Evolutionary conservation across 2,329 filamentous ascomycete species (phyloP), one percentile per base, ranked within the genome.

Genomic region (Sphaerostilbella broomeana): DNA sequence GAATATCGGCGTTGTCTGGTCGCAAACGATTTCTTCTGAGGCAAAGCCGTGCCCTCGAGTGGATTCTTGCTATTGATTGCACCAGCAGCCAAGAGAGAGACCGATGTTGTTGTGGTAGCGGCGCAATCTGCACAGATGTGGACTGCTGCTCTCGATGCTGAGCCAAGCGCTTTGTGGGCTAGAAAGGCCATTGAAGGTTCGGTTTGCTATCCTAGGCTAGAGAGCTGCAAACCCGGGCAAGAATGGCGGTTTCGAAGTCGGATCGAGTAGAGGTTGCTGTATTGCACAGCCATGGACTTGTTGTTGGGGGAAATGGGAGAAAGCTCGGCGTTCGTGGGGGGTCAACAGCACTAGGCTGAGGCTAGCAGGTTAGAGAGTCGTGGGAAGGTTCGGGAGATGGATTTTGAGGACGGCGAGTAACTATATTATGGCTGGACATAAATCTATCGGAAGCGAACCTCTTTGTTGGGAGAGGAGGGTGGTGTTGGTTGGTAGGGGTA

Each of bases 121-220:
- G 35, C 40, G 5, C 41, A 31, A 26, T 50, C 49, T 20, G 40
- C 30, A 16, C 47, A 48, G 22, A 49, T 36, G 18, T 47, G 45
- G 30, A 36, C 35, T 20, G 40, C 44, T 20, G 38, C 48, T 33
- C 44, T 44, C 10, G 42, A 43, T n/a, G 50, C 49, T 5, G 49
- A 46, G 43, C 50, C 43, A 15, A 49, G 40, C 18, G 46, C 45
- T 31, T 29, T 45, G 29, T 43, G 47, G 29, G 44, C 45, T 10
- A 54, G 24, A 13, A 45, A 45, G 12, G 51, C 45, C 52, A 55
- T 55, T 44, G 45, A 9, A n/a, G 28, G 39, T 20, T n/a, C 18
- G 25, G 21, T 31, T 15, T 17, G 43, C 40, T 40, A 41, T 19
- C 19, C 33, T 17, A 32, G 35, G 40, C 43, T 27, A 18, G 40